These are phyloP conservation scores for Suhomyces canberraensis DNA, from an alignment of 805 yeast species.

Conservation along the genomic window DNA sequence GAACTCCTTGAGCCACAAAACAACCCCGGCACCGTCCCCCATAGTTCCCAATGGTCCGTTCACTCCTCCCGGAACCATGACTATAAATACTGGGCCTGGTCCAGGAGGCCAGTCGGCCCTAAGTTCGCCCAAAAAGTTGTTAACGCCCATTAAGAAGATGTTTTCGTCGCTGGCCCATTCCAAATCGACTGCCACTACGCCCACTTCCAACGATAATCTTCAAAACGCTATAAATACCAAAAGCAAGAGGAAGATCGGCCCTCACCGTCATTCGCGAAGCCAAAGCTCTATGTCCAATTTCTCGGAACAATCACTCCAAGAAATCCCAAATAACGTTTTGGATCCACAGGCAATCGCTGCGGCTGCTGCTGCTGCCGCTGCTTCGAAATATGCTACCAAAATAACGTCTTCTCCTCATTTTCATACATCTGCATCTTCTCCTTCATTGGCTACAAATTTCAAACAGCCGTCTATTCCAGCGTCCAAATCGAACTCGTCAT, in stretches of 20 bases:
- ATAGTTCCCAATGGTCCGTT: slow-evolving; percentile 5
- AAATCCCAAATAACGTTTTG: not conserved
- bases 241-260: not conserved
- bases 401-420: not conserved
- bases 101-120: slow-evolving; percentile 1
- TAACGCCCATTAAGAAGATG: slow-evolving; percentile 26
- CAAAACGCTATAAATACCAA: slow-evolving; percentile 2
- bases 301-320: slow-evolving; percentile 1
- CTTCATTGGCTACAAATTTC: slow-evolving; percentile 1
- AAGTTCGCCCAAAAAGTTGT: slow-evolving; percentile 24
- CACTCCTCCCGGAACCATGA: slow-evolving; percentile 5
- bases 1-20: slow-evolving; percentile 1
- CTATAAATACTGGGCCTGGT: not conserved
- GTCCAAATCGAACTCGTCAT: slow-evolving; percentile 6
- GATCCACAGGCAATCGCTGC: slow-evolving; percentile 6
- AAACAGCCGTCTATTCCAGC: not conserved
- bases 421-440: slow-evolving; percentile 2
- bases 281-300: slow-evolving; percentile 8
- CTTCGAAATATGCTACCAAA: not conserved
- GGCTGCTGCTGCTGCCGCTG: slow-evolving; percentile 9
- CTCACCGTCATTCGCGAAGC: slow-evolving; percentile 7
- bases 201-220: slow-evolving; percentile 5
- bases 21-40: slow-evolving; percentile 6
- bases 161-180: slow-evolving; percentile 17
- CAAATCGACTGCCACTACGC: slow-evolving; percentile 9